These are phyloP conservation scores for Blastocystis sp. DNA, from an alignment of 352 stramenopile species.

Conservation along the genomic window DNA sequence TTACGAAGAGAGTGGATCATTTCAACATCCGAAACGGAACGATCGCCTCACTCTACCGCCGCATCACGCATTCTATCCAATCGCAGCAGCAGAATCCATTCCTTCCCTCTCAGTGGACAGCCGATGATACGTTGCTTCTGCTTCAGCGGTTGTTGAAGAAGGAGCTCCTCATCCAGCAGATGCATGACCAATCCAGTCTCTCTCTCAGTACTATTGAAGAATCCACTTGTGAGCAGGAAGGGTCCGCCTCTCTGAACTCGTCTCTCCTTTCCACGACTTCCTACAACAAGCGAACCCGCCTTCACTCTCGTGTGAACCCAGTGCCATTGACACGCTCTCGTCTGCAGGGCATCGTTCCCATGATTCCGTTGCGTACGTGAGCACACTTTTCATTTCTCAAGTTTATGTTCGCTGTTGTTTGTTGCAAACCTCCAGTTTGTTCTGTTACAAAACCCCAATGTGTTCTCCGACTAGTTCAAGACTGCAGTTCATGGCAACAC, in stretches of 20 bases:
- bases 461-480: too few relatives aligned
- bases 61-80: not conserved
- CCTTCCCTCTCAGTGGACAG: not conserved
- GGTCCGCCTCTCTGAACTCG: not conserved
- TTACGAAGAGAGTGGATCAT: not conserved
- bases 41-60: not conserved
- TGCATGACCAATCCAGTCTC: not conserved
- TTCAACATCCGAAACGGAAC: not conserved
- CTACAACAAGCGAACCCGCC: not conserved
- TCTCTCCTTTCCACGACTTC: not conserved
- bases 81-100: not conserved
- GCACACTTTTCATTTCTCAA: not conserved
- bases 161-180: not conserved
- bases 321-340: not conserved
- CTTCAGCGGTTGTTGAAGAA: not conserved
- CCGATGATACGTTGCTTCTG: not conserved
- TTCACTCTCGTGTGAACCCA: not conserved
- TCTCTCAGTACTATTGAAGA: not conserved
- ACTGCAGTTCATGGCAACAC: too few relatives aligned
- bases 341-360: not conserved
- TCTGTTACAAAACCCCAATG: not conserved
- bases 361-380: not conserved
- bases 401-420: not conserved
- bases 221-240: not conserved
- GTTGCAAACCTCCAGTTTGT: not conserved